These are phyloP conservation scores for Murraya paniculata DNA, from an alignment of 345 rosid genomes.

Conservation along the genomic window DNA sequence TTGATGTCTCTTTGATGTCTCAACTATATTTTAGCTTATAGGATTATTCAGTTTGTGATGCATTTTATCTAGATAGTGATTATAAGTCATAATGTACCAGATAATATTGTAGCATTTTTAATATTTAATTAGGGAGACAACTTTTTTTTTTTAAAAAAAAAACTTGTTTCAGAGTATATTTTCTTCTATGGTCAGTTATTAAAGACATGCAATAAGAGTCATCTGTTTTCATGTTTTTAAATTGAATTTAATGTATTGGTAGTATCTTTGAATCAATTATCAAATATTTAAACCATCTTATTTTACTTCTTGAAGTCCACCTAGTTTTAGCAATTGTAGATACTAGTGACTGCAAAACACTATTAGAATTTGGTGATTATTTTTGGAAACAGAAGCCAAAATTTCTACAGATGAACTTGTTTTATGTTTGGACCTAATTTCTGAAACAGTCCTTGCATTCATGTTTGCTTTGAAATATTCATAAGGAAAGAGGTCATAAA, in stretches of 20 bases:
- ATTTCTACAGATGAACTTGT: not conserved
- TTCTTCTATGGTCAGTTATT: not conserved
- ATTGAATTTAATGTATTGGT: not conserved
- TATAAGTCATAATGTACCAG: not conserved
- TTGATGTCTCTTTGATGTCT: constrained; percentile 4
- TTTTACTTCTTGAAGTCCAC: not conserved
- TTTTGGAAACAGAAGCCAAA: not conserved
- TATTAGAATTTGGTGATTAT: not conserved
- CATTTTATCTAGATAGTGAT: not conserved
- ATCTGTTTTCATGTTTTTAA: not conserved
- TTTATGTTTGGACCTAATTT: not conserved
- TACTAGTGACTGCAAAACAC: not conserved
- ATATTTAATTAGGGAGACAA: not conserved
- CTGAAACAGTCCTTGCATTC: not conserved
- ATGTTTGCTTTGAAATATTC: not conserved
- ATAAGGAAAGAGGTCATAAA: not conserved
- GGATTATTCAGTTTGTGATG: not conserved
- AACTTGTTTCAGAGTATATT: not conserved
- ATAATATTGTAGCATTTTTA: not conserved
- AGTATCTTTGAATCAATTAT: not conserved
- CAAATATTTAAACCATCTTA: not conserved
- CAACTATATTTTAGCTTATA: constrained; percentile 1
- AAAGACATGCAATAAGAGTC: not conserved
- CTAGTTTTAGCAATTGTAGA: not conserved
- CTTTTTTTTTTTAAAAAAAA: not conserved